A percentile compares a stretch with the other conserved stretches of the same genome.
Conservation (phyloP, 371 early-diverging fungal species). For the Fennellomyces sp. region DNA sequence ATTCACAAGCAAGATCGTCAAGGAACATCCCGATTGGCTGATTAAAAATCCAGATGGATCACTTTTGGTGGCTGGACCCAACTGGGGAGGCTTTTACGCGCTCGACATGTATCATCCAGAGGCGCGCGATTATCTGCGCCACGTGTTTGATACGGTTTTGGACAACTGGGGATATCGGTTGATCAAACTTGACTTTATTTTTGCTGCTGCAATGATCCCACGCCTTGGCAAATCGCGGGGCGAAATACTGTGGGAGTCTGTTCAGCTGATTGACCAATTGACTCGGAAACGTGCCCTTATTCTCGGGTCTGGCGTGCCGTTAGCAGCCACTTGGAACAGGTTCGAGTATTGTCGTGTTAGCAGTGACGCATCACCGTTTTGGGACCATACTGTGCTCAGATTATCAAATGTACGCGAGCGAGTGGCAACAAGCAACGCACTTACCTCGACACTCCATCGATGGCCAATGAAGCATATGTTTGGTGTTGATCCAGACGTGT, state of each 20-base stretch:
- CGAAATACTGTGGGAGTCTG: slow-evolving; percentile 52
- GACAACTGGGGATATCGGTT: slow-evolving; percentile 47
- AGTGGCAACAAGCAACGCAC: slow-evolving; percentile 44
- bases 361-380: slow-evolving; percentile 45
- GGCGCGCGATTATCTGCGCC: slow-evolving; percentile 36
- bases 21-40: slow-evolving; percentile 49
- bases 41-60: slow-evolving; percentile 20
- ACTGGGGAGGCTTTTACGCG: slow-evolving; percentile 35
- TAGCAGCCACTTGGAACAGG: slow-evolving; percentile 40
- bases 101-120: slow-evolving; percentile 46
- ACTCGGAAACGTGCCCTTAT: slow-evolving; percentile 35
- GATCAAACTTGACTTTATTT: slow-evolving; percentile 53
- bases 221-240: slow-evolving; percentile 47
- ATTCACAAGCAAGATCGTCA: slow-evolving; percentile 36
- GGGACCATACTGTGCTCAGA: slow-evolving; percentile 37
- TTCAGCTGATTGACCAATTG: slow-evolving; percentile 38
- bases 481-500: slow-evolving; percentile 54
- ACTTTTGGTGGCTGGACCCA: slow-evolving; percentile 22
- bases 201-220: slow-evolving; percentile 47
- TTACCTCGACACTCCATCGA: slow-evolving; percentile 44
- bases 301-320: slow-evolving; percentile 48
- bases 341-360: slow-evolving; percentile 51
- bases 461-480: slow-evolving; percentile 51
- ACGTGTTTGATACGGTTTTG: slow-evolving; percentile 38
- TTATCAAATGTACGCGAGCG: slow-evolving; percentile 49